Evolutionary conservation across 2,329 filamentous ascomycete species (phyloP).

Genomic region (Diaporthe sp.): DNA sequence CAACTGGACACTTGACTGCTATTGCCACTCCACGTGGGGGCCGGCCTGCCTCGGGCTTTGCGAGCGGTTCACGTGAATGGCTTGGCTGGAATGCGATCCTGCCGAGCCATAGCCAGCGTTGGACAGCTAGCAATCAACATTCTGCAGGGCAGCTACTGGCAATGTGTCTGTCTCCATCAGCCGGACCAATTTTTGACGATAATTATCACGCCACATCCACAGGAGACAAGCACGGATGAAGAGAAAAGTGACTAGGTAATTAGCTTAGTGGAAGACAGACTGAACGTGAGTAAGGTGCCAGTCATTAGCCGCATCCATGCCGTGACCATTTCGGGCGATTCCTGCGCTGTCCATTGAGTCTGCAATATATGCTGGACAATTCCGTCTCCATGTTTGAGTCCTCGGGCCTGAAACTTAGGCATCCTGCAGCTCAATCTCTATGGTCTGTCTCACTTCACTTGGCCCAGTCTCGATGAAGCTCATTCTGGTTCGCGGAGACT

Average conservation of each 20-base stretch:
- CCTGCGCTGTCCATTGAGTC: background rate
- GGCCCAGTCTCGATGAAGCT: background rate
- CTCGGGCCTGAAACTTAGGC: background rate
- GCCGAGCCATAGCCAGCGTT: background rate
- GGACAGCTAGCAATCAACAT: background rate
- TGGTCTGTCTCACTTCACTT: background rate
- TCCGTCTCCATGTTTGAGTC: background rate
- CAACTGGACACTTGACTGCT: constrained; percentile 24
- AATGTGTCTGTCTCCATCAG: background rate
- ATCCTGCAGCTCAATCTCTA: background rate
- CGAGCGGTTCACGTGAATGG: constrained; percentile 15
- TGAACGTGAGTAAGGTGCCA: background rate
- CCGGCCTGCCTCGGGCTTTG: background rate
- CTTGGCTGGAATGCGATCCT: background rate
- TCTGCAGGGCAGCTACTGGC: background rate
- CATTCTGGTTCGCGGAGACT: background rate
- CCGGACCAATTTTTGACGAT: background rate
- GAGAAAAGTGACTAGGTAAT: no score
- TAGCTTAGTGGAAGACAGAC: background rate
- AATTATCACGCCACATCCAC: no score
- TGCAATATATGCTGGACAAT: background rate
- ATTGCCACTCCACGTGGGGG: constrained; percentile 30
- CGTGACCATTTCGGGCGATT: no score
- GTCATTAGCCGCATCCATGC: background rate
- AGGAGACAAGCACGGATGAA: background rate